phyloP scores from a whole-genome alignment of 305 asterid genomes.

The Fraxinus angustifolia region DNA sequence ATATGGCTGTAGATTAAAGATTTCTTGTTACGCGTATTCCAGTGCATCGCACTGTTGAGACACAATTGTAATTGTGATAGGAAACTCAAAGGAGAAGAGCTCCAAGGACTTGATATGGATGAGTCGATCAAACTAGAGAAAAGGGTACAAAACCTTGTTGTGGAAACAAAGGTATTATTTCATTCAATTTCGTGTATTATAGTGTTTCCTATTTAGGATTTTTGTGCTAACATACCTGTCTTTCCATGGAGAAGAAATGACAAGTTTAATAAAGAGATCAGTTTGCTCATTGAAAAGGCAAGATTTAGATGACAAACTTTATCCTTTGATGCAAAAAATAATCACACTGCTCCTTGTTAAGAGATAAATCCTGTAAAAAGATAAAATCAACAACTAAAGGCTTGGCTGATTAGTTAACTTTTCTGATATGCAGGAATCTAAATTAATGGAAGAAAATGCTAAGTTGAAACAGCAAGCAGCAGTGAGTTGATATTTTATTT shows the following conservation, averaged over 20 bases:
- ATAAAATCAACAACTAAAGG: neutral
- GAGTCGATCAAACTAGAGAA: constrained; percentile 67
- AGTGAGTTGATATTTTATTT: constrained; percentile 15
- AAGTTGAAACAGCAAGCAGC: constrained; percentile 41
- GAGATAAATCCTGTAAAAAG: neutral
- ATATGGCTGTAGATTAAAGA: neutral
- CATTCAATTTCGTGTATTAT: neutral
- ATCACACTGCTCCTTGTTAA: neutral
- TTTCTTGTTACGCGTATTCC: neutral
- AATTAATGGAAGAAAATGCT: constrained; percentile 49
- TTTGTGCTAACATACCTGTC: neutral
- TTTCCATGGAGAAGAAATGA: constrained; percentile 40
- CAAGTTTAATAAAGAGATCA: constrained; percentile 44
- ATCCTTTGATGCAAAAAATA: neutral
- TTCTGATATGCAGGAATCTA: constrained; percentile 50
- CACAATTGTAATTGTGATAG: constrained; percentile 19
- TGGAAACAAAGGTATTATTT: constrained; percentile 44
- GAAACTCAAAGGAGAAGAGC: constrained; percentile 72
- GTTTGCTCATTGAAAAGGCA: constrained; percentile 53
- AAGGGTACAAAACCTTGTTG: constrained; percentile 46
- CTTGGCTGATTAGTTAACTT: neutral
- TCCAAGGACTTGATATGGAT: constrained; percentile 55
- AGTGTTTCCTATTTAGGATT: neutral
- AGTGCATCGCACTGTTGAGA: neutral
- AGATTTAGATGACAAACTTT: constrained; percentile 20